A percentile compares a stretch with the other conserved stretches of the same genome.
Conservation (phyloP, 176 grass and related monocot genomes). For the Thinopyrum elongatum region DNA sequence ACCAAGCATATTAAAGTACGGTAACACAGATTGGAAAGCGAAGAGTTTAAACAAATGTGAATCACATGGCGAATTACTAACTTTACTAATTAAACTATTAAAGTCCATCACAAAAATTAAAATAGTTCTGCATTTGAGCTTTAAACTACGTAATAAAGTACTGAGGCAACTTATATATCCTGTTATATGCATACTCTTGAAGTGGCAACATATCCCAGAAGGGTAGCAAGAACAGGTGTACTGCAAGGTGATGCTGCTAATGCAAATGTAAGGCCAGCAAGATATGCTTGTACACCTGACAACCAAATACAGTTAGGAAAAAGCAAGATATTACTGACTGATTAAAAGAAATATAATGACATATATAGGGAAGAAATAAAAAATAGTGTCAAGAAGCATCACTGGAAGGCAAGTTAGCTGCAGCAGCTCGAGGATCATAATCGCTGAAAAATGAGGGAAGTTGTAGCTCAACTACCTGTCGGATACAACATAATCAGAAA, state of each 20-base stretch:
- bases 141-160: background rate
- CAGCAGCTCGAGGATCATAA: slow-evolving; percentile 80
- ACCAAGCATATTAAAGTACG: background rate
- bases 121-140: background rate
- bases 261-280: slow-evolving; percentile 96
- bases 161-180: background rate
- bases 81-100: background rate
- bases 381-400: slow-evolving; percentile 25
- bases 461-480: slow-evolving; percentile 80
- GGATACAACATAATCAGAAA: slow-evolving; percentile 26
- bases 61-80: background rate
- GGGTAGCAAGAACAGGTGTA: slow-evolving; percentile 93
- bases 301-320: slow-evolving; percentile 21
- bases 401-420: slow-evolving; percentile 91
- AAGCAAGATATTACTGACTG: slow-evolving; percentile 15
- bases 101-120: background rate
- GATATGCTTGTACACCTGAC: slow-evolving; percentile 95
- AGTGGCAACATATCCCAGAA: slow-evolving; percentile 91
- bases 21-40: background rate
- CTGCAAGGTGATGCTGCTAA: slow-evolving; percentile 96
- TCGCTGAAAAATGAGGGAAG: slow-evolving; percentile 94
- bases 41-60: background rate
- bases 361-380: background rate
- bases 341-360: background rate
- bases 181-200: slow-evolving; percentile 69